Evolutionary conservation across 148 eudicot genomes (phyloP).

Genomic region (Vaccinium vitisidaea): DNA sequence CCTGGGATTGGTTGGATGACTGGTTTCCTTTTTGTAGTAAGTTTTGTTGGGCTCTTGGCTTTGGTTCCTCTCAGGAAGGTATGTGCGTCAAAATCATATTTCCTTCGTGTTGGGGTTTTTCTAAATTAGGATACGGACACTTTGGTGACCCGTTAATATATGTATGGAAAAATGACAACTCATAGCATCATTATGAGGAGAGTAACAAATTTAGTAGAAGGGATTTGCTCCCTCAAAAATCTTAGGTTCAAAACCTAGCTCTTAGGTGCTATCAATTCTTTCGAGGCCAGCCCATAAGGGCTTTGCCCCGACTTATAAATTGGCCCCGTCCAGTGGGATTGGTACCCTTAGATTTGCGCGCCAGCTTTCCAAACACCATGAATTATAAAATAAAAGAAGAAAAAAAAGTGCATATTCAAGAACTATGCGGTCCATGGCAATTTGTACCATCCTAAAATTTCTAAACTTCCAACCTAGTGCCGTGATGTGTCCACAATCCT

Average conservation of each 20-base stretch:
- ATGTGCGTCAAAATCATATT: not conserved
- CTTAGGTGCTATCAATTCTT: no score
- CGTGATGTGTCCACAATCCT: not conserved
- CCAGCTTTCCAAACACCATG: no score
- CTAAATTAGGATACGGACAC: not conserved
- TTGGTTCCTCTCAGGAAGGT: constrained; percentile 91
- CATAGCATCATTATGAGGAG: no score
- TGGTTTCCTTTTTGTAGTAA: constrained; percentile 65
- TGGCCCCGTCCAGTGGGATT: no score
- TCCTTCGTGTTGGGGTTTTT: not conserved
- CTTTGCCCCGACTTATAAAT: no score
- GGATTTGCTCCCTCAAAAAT: no score
- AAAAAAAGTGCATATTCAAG: not conserved
- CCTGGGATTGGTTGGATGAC: constrained; percentile 82
- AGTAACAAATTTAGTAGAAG: no score
- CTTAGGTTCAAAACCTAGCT: no score
- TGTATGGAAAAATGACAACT: no score
- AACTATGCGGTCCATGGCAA: not conserved
- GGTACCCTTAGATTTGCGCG: not conserved
- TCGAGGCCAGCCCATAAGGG: no score
- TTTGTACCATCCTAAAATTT: not conserved
- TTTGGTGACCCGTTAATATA: not conserved
- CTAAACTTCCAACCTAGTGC: not conserved
- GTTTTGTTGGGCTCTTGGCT: constrained; percentile 73
- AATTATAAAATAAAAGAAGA: no score